phyloP scores from a whole-genome alignment of 306 rosid genomes.

The Sicyos edulis region DNA sequence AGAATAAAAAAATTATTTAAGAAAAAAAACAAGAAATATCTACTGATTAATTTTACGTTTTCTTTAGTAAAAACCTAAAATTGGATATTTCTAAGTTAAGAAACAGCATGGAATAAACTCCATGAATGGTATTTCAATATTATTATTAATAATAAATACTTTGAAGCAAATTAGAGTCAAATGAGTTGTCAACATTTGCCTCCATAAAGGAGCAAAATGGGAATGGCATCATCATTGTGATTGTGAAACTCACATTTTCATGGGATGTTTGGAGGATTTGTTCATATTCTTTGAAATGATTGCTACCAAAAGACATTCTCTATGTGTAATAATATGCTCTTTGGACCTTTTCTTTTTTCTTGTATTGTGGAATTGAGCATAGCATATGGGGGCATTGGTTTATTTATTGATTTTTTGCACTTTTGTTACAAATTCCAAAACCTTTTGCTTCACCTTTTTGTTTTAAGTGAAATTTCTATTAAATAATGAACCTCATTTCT shows the following conservation, averaged over 20 bases:
- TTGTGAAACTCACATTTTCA: slow-evolving; percentile 5
- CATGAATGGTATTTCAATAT: too few species aligned
- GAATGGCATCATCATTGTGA: slow-evolving; percentile 16
- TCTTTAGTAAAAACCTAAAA: too few species aligned
- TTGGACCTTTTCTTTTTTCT: not conserved
- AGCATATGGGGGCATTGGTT: slow-evolving; percentile 12
- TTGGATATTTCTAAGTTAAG: too few species aligned
- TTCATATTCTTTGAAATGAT: slow-evolving; percentile 14
- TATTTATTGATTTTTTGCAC: not conserved
- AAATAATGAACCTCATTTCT: not conserved
- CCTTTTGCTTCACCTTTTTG: not conserved
- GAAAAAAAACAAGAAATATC: too few species aligned
- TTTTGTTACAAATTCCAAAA: not conserved
- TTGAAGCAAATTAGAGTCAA: slow-evolving; percentile 4
- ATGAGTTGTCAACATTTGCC: slow-evolving; percentile 16
- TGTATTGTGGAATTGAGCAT: slow-evolving; percentile 8
- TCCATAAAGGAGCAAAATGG: not conserved
- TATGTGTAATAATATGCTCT: slow-evolving; percentile 4
- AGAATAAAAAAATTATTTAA: too few species aligned
- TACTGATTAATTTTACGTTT: too few species aligned
- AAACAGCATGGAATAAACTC: too few species aligned
- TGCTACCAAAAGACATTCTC: slow-evolving; percentile 18
- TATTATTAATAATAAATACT: not conserved
- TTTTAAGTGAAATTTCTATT: not conserved
- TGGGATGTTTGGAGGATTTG: slow-evolving; percentile 11